Evolutionary conservation across 2,329 filamentous ascomycete species (phyloP), one percentile per base, ranked within the genome.

Genomic region (Diplodia intermedia): DNA sequence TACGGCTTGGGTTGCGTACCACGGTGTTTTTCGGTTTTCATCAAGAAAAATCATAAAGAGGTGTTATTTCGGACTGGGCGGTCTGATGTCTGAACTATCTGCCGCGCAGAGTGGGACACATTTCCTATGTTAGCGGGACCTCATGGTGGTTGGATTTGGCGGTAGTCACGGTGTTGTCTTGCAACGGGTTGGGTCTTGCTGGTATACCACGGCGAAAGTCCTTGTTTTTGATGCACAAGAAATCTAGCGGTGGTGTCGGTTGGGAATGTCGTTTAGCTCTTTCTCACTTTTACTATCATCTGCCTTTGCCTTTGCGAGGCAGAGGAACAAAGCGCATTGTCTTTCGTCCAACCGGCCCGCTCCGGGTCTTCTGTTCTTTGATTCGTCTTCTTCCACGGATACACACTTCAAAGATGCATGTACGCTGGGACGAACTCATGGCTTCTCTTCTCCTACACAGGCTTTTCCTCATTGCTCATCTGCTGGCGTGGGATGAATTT

Each of bases 171-270:
- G 62, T 69, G 53, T 69, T 69, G 55, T 67, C 66, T 68, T 63
- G 66, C 50, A 63, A 63, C 47, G 66, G 66, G 56, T 54, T 55
- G 66, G 62, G 57, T 68, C 55, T 55, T 68, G 77, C 74, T 75
- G 76, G 76, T 78, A 76, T 79, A 79, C 78, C 78, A 79, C 73
- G 75, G 77, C 76, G 76, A 75, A 72, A 71, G 70, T 70, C 71
- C 60, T 63, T 63, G 60, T 74, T 77, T 76, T 75, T 68, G 49
- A 68, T 68, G 66, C 66, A 68, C 66, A 68, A 68, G 76, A 77
- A 49, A 70, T 69, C 66, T 61, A 78, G 76, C 76, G 75, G 73
- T 70, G 76, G 76, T 79, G 77, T 78, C 75, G 73, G 75, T 72
- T 75, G 67, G 60, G 60, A 62, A 56, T 52, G 54, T 67, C 15